phyloP scores from a whole-genome alignment of 1,284 basidiomycete species.

The Trichosporon sp. region DNA sequence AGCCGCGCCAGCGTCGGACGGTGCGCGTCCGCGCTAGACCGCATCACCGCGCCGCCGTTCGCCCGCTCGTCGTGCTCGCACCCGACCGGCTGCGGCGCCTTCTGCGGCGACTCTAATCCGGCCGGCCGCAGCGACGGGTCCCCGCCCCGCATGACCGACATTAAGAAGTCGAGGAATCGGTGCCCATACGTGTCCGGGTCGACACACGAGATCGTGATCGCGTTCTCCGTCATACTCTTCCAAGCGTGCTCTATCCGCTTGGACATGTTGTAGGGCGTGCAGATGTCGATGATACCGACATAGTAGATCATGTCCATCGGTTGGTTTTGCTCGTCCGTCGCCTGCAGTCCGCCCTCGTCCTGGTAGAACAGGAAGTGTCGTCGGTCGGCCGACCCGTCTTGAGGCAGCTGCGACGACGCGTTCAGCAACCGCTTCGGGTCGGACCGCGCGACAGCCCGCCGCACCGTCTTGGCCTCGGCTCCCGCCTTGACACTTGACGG shows the following conservation, averaged over 20 bases:
- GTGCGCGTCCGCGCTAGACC: neutral
- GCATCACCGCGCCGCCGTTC: neutral
- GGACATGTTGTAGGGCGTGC: slow-evolving; percentile 74
- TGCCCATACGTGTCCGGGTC: slow-evolving; percentile 76
- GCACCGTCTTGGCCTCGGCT: slow-evolving; percentile 73
- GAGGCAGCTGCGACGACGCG: slow-evolving; percentile 61
- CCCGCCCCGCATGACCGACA: slow-evolving; percentile 77
- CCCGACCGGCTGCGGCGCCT: neutral
- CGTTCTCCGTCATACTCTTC: slow-evolving; percentile 82
- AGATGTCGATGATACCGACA: slow-evolving; percentile 87
- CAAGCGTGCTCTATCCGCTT: slow-evolving; percentile 88
- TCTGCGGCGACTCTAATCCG: slow-evolving; percentile 26
- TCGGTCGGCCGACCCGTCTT: slow-evolving; percentile 63
- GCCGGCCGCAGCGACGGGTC: slow-evolving; percentile 48
- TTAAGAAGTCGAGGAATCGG: slow-evolving; percentile 82
- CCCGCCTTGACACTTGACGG: slow-evolving; percentile 58
- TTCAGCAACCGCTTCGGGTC: slow-evolving; percentile 68
- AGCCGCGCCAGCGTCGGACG: neutral
- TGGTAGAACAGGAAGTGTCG: slow-evolving; percentile 90
- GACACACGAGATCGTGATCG: slow-evolving; percentile 89
- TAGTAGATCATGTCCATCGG: slow-evolving; percentile 82
- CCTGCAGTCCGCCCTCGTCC: slow-evolving; percentile 88
- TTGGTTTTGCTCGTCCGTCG: slow-evolving; percentile 78
- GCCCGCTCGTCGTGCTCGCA: neutral
- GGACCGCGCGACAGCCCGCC: slow-evolving; percentile 75